Evolutionary conservation across 805 yeast species (phyloP), one percentile per base, ranked within the genome.

Genomic region (Starmerella asiatica): DNA sequence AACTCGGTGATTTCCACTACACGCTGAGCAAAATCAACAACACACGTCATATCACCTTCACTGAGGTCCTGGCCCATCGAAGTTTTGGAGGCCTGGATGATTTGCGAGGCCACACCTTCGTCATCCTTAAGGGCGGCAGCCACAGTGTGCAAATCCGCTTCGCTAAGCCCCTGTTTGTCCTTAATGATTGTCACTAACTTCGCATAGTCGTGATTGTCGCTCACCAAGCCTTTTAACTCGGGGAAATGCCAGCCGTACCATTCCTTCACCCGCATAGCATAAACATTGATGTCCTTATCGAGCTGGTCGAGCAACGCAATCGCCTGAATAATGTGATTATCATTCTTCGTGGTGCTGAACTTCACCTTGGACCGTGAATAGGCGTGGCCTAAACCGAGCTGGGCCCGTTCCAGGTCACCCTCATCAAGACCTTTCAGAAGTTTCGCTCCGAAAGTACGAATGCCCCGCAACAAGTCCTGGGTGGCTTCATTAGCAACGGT

Each of bases 231-330:
- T 55, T 93, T 91, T 66, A 85, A 74, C 68, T 85, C 96, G 44
- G 96, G 96, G 77, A 91, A 85, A 62, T 85, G 96, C 96, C 96
- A 85, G 56, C 94, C 93, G 67, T 85, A 85, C 96, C 96, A 85
- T 67, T 85, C 96, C 69, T 85, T 83, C 51, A 81, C 91, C 66
- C 96, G 77, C 96, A 85, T 85, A 44, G 95, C 79, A 62, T 82
- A 91, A 45, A 95, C 86, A 71, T 91, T 91, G 64, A 91, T 80
- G 62, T 91, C 98, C 69, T 93, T 93, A 68, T 91, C 98, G 57
- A 91, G 76, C 67, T 91, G 95, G 61, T 93, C 98, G 57, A 91
- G 74, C 53, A 88, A 71, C 37, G 98, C 96, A 68, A 91, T 91
- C 38, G 98, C 95, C 71, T 91, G 98, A 61, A 91, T 91, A 60